phyloP scores from a whole-genome alignment of 345 rosid species.

The Eucalyptus paniculata region DNA sequence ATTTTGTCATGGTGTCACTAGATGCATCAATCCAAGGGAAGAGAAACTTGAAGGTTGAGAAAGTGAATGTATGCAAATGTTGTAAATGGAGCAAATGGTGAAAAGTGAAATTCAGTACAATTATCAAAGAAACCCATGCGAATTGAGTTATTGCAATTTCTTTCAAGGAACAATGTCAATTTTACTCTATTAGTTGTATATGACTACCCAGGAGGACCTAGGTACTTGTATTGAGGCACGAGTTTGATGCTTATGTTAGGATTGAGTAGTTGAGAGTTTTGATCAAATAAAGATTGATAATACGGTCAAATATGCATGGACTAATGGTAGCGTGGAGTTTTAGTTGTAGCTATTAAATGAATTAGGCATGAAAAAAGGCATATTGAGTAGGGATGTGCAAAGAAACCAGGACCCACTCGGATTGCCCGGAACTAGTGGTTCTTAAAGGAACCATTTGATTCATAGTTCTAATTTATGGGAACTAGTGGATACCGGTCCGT shows the following conservation, averaged over 20 bases:
- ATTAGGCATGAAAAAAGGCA: background rate
- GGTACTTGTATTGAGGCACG: background rate
- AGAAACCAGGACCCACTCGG: no score
- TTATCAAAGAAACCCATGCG: background rate
- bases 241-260: background rate
- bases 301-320: background rate
- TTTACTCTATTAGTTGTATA: background rate
- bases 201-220: background rate
- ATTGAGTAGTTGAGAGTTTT: background rate
- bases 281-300: background rate
- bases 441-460: no score
- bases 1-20: no score
- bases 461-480: no score
- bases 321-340: background rate
- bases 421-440: accelerated
- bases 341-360: background rate
- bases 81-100: background rate
- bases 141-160: no score
- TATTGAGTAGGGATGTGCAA: no score
- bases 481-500: accelerated
- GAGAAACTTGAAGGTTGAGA: background rate
- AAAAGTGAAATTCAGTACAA: background rate
- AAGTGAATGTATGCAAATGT: background rate
- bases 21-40: background rate
- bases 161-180: background rate